Evolutionary conservation across 2,329 filamentous ascomycete genomes (phyloP), one percentile per base, ranked within the genome.

Genomic region (Xylaria sp.): DNA sequence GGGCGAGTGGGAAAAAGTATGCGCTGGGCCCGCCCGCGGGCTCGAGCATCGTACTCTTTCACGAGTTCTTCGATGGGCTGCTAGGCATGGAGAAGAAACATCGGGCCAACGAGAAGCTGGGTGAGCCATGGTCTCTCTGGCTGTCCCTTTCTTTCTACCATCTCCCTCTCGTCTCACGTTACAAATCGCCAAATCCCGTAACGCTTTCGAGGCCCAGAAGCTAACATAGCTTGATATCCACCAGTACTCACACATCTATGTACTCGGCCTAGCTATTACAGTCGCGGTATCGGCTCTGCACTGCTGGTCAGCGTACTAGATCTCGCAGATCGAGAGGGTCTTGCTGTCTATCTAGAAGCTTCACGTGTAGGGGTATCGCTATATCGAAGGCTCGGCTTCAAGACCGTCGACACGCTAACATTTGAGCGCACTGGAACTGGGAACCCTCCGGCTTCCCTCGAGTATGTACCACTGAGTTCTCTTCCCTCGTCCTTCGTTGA

Each of bases 201-300:
- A 54, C 7, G 5, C 51, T 13, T n/a, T 31, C 7, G 1, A 23
- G 23, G 1, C 4, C 50, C 2, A n/a, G 20, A 34, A 56, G 55
- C 60, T 64, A 44, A 67, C 8, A 31, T 18, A 3, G 28, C 1
- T 9, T n/a, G 5, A 20, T 31, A 12, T 15, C 37, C 3, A 20
- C 46, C 28, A 76, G 76, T 65, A 2, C 74, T 78, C 50, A 72
- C 72, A 52, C 72, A 76, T 57, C 51, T 78, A 61, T 76, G 72
- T 66, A 72, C 74, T 1, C 71, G 73, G 18, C 73, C 72, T 1
- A 70, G 65, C 20, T 74, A 76, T 66, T 75, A 74, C 44, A 72
- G 76, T 46, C 73, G 71, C 23, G 76, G 76, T 28, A 64, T 78
- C 66, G 76, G 63, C 57, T 46, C 74, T 20, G 73, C 74, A 10